Evolutionary conservation across 139 green algal species (phyloP), one percentile per base, ranked within the genome.

Genomic region (Yamagishiella unicocca): DNA sequence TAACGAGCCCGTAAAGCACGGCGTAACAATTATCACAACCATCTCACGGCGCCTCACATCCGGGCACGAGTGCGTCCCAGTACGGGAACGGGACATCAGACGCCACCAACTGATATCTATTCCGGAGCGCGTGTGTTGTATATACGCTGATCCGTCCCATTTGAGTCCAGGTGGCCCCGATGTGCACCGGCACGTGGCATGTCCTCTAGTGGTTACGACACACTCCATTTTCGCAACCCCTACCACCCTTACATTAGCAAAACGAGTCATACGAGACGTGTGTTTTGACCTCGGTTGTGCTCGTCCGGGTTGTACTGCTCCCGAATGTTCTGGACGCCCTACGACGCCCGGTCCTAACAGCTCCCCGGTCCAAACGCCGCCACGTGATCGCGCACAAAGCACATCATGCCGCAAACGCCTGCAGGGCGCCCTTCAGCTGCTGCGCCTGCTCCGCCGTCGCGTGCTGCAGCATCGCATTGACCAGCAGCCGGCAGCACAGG

Each of bases 381-480:
- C 14, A 4, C n/a, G 25, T 24, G 64, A 29, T 42, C 67, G 4
- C 4, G 12, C 67, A 29, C 37, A 10, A 10, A 29, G 10, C 35
- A 50, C 67, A 54, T 54, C 24, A 86, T 2, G 64, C 62, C 22
- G 80, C 29, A 7, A 77, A 72, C 4, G 43, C 66, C 21, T 29
- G 7, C 64, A 86, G n/a, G 21, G 45, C 80, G 2, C 35, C 45
- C 43, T 38, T 66, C 1, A 86, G 80, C 61, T 77, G 40, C n/a
- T 27, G 6, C 24, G 64, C 43, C 74, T 82, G 54, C 43, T 42
- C 42, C 24, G 7, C 43, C 8, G 43, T 17, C 24, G 78, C 67
- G 50, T 87, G 79, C 78, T 66, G 58, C 53, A 82, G 54, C 87
- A 90, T 58, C 3, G 87, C 87, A 14, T 90, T 83, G 40, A 87